A percentile compares a stretch with the other conserved stretches of the same genome.
These are phyloP conservation scores for Chenopodium berlandieri DNA, from an alignment of 148 eudicot genomes.

Conservation along the genomic window DNA sequence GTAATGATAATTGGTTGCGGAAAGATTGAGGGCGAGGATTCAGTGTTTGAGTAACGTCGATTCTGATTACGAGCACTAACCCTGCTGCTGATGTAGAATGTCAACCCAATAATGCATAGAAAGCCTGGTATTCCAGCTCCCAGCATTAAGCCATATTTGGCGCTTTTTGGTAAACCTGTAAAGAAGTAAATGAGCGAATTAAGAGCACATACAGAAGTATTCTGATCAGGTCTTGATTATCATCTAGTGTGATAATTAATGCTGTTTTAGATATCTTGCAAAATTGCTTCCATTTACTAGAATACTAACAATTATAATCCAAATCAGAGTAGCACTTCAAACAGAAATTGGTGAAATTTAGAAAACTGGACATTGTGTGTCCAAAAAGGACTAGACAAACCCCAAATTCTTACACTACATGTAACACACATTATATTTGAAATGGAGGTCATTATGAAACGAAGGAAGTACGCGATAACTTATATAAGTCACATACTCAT, in stretches of 20 bases:
- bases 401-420: no score
- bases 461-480: neutral
- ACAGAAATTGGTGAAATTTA: no score
- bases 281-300: no score
- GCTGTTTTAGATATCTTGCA: no score
- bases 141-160: conserved; percentile 50
- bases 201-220: neutral
- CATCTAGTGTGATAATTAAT: no score
- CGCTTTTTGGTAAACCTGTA: conserved; percentile 57
- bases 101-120: conserved; percentile 44
- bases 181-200: neutral
- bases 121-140: conserved; percentile 63
- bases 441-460: neutral
- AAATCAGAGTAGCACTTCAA: no score
- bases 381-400: no score
- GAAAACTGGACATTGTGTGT: no score
- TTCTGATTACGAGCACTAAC: conserved; percentile 17
- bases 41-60: conserved; percentile 13
- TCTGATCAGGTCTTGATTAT: no score
- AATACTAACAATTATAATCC: no score
- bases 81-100: conserved; percentile 35
- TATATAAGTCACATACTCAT: no score
- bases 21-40: conserved; percentile 34
- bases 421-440: no score
- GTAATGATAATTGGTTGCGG: conserved; percentile 34